These are phyloP conservation scores for Gymnopus androsaceus DNA, from an alignment of 1,284 basidiomycete species.

Conservation along the genomic window DNA sequence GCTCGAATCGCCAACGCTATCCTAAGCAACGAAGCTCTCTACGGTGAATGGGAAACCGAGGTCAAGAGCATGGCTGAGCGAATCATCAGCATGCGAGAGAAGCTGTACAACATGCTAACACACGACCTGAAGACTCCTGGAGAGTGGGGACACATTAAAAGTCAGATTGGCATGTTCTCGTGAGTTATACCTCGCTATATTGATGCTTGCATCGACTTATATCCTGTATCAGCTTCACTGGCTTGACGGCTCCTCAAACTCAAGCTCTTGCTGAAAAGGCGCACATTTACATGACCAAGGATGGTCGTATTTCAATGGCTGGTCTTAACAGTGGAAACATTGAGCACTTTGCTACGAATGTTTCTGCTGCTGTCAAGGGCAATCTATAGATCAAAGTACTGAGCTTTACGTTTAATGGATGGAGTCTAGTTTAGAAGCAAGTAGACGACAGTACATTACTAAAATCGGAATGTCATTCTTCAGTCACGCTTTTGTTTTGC, in stretches of 20 bases:
- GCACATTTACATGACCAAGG: conserved; percentile 91
- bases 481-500: not conserved
- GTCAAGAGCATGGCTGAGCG: conserved; percentile 96
- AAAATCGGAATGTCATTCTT: not conserved
- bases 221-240: conserved; percentile 71
- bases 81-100: conserved; percentile 94
- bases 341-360: conserved; percentile 87
- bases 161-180: conserved; percentile 96
- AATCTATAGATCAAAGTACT: conserved; percentile 41
- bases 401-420: conserved; percentile 3
- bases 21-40: conserved; percentile 76
- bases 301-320: conserved; percentile 95
- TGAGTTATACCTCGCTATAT: conserved; percentile 31
- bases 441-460: not conserved
- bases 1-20: conserved; percentile 89
- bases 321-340: conserved; percentile 91
- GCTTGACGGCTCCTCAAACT: conserved; percentile 82
- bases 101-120: conserved; percentile 79
- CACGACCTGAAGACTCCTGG: conserved; percentile 88
- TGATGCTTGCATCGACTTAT: conserved; percentile 5
- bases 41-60: conserved; percentile 87
- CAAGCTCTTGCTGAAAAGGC: conserved; percentile 88
- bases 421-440: conserved; percentile 8
- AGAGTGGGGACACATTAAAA: conserved; percentile 95
- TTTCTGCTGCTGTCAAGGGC: conserved; percentile 83